A percentile compares a stretch with the other conserved stretches of the same genome.
Evolutionary conservation across 306 rosid genomes (phyloP).

Genomic region (Argentina anserina): DNA sequence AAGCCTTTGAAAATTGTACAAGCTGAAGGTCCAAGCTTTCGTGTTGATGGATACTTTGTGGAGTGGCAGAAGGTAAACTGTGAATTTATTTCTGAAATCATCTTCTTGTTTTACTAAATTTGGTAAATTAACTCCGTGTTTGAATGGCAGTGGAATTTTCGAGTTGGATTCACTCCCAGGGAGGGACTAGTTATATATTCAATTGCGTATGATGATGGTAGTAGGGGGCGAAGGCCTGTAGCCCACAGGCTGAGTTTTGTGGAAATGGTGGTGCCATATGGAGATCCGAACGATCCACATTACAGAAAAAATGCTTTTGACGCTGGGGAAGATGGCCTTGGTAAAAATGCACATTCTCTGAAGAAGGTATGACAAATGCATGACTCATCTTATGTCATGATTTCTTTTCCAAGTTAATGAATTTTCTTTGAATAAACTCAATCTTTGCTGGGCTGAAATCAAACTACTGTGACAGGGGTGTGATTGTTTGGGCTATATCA

Average conservation of each 20-base stretch:
- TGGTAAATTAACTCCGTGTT: conserved; percentile 7
- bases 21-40: conserved; percentile 96
- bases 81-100: conserved; percentile 4
- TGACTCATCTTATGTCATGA: conserved; percentile 9
- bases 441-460: conserved; percentile 22
- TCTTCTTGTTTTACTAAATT: conserved; percentile 1
- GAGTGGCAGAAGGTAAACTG: conserved; percentile 91
- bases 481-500: conserved; percentile 87
- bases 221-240: conserved; percentile 79
- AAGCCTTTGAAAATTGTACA: conserved; percentile 78
- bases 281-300: conserved; percentile 93
- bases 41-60: conserved; percentile 69
- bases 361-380: conserved; percentile 49
- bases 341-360: conserved; percentile 89
- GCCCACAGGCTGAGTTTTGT: conserved; percentile 90
- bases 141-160: conserved; percentile 82
- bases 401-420: conserved; percentile 4
- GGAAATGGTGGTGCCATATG: conserved; percentile 96
- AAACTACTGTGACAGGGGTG: conserved; percentile 55
- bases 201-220: conserved; percentile 87
- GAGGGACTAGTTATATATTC: conserved; percentile 89
- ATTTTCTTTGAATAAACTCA: background rate
- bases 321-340: conserved; percentile 94
- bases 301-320: conserved; percentile 93
- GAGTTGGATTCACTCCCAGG: conserved; percentile 84